Evolutionary conservation across 768 basidiomycete species (phyloP), one percentile per base, ranked within the genome.

Genomic region (Tephrocybe sp.): DNA sequence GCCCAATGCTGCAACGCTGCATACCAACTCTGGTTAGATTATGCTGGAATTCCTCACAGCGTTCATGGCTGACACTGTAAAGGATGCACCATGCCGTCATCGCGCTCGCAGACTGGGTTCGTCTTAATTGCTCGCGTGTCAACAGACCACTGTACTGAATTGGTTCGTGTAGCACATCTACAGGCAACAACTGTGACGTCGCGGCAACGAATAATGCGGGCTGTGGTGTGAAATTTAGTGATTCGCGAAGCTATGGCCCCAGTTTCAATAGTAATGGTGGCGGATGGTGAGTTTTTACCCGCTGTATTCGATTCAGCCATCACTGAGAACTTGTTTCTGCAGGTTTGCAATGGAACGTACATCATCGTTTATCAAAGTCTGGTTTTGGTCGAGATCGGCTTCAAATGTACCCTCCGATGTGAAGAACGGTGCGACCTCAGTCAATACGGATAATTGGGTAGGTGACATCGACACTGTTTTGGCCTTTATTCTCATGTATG

Each of bases 301-400:
- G 12, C 11, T 22, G 13, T 22, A 11, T 3, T 29, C 27, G 27
- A 5, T 29, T 29, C 27, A 29, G 6, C 27, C 6, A 31, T 16
- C 13, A 23, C 15, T 10, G 4, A 25, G 27, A 15, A 45, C 23
- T 22, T 24, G 19, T 8, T 38, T 15, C 4, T 15, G 16, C 18
- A 84, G 79, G 78, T 84, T 74, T 62, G 85, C 83, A 0, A 69
- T 85, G 58, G 82, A 86, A 60, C 74, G 84, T 29, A 83, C 83
- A 0, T 53, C 64, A 19, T 58, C 60, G 3, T 79, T 73, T 60
- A 80, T 88, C 60, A 84, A 82, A 53, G 70, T 87, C 40, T 89
- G 82, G 79, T 88, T 86, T 68, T 89, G 84, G 83, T 70, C 82
- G 1, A 72, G 83, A 36, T 67, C 64, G 41, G 71, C 59, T 22